Percentiles rank a stretch among this genome's conserved stretches.
phyloP scores from a whole-genome alignment of 176 grass and related monocot genomes.

The Neostapfia colusana region DNA sequence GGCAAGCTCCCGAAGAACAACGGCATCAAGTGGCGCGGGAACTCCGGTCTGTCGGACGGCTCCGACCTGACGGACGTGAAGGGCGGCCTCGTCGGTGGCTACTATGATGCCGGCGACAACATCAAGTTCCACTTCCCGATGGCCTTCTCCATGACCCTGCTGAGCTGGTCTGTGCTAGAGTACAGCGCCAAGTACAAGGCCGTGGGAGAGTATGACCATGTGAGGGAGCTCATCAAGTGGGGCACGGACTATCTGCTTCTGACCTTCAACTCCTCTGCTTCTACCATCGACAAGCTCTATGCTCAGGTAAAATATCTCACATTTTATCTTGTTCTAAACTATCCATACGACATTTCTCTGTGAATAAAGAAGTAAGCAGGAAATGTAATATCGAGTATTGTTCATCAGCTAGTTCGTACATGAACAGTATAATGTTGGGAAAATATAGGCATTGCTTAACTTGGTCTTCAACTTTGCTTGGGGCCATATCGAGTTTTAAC shows the following conservation, averaged over 20 bases:
- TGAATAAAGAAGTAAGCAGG: too few species aligned
- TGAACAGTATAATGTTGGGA: not conserved
- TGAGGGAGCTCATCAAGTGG: conserved; percentile 93
- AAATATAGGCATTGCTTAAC: not conserved
- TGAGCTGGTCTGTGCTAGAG: conserved; percentile 97
- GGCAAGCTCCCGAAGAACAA: conserved; percentile 89
- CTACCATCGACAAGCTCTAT: conserved; percentile 67
- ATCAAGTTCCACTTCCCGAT: conserved; percentile 99
- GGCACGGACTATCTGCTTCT: conserved; percentile 86
- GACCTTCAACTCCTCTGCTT: conserved; percentile 90
- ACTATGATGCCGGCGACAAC: conserved; percentile 96
- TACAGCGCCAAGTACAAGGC: conserved; percentile 90
- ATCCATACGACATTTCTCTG: too few species aligned
- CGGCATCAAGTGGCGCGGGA: conserved; percentile 69
- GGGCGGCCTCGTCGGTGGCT: conserved; percentile 85
- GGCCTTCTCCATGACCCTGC: conserved; percentile 94
- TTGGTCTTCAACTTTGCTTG: not conserved
- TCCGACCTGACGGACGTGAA: conserved; percentile 54
- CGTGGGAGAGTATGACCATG: conserved; percentile 83
- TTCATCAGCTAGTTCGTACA: not conserved
- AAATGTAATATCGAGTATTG: not conserved
- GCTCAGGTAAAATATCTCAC: conserved; percentile 61
- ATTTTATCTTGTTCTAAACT: not conserved
- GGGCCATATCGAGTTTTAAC: not conserved
- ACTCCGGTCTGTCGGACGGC: conserved; percentile 74